Base-by-base conservation (phyloP, 2,329 filamentous ascomycete species). In the Teratosphaeria viscida region DNA sequence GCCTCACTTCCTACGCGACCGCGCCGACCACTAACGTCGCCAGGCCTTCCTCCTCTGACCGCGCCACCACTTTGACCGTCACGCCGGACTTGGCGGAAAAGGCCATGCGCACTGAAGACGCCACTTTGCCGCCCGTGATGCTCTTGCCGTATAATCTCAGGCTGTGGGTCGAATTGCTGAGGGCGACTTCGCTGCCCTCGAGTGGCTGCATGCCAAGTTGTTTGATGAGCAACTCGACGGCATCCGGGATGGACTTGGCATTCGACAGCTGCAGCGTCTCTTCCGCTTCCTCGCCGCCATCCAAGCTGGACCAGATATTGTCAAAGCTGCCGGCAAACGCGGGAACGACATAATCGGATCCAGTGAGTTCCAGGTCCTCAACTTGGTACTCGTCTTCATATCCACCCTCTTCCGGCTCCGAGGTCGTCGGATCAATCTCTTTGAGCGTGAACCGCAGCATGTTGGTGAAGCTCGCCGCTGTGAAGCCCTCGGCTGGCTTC, bases 371-470 rank as follows among this genome's bases (percentile, higher is more conserved):
- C 62, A 97, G 85, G 72, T 96, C 91, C 63, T 94, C 90, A 61
- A 97, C 88, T 77, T 96, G 90, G 72, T 99, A 99, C 77, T 99
- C 94, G 70, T 99, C 94, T 57, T 97, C 92, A 74, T 97, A 97
- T 54, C 94, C 94, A 54, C 78, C 82, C 16, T 95, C 91, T 74
- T 99, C 94, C 0, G 92, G 89, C 76, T 96, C 91, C 65, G 85
- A 85, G n/a, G 90, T 96, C 29, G 88, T 88, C 5, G 94, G 94
- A 69, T 99, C 94, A 65, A 99, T 94, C 76, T 99, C 94, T 78
- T 96, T 97, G 79, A 88, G 94, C 19, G 91, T 96, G 74, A 99
- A 99, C 76, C 94, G 96, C 72, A 99, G 87, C 47, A 90, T 79
- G 75, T 97, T 99, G 65, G 89, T 90, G 75, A 99, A 95, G 52